phyloP scores from a whole-genome alignment of 768 basidiomycete species.

The Rhizopogon vesiculosus region DNA sequence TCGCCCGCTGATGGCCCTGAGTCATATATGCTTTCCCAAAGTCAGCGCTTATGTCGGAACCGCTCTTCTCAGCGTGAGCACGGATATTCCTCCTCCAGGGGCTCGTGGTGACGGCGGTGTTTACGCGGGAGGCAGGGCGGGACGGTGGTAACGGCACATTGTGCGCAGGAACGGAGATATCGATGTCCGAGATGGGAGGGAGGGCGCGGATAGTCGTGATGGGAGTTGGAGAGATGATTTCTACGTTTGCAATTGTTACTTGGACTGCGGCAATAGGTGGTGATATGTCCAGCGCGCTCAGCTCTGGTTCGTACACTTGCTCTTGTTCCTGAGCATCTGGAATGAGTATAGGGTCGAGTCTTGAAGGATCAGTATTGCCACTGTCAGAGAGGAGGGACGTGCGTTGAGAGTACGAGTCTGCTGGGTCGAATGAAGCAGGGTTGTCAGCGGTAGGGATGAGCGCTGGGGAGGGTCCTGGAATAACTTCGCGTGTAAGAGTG shows the following conservation, averaged over 20 bases:
- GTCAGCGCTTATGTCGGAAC: constrained; percentile 15
- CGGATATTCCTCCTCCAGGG: background rate
- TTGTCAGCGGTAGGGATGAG: constrained; percentile 17
- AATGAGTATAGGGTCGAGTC: constrained; percentile 8
- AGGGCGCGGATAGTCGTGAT: constrained; percentile 1
- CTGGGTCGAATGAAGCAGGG: background rate
- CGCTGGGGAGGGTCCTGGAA: constrained; percentile 19
- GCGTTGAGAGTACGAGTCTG: background rate
- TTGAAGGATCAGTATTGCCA: constrained; percentile 10
- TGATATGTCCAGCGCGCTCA: background rate
- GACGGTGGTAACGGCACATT: constrained; percentile 20
- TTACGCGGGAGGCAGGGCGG: constrained; percentile 22
- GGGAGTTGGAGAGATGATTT: constrained; percentile 8
- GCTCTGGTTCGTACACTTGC: background rate
- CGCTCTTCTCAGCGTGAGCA: constrained; percentile 11
- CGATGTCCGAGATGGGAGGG: constrained; percentile 15
- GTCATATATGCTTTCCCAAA: background rate
- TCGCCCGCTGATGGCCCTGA: background rate
- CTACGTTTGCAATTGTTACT: background rate
- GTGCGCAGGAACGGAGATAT: constrained; percentile 10
- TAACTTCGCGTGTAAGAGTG: constrained; percentile 7
- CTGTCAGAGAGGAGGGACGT: background rate
- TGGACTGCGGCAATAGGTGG: constrained; percentile 12
- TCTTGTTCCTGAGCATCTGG: constrained; percentile 14
- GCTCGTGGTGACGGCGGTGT: background rate